These are phyloP conservation scores for Fraxinus anomala DNA, from an alignment of 257 asterid species.

Conservation along the genomic window DNA sequence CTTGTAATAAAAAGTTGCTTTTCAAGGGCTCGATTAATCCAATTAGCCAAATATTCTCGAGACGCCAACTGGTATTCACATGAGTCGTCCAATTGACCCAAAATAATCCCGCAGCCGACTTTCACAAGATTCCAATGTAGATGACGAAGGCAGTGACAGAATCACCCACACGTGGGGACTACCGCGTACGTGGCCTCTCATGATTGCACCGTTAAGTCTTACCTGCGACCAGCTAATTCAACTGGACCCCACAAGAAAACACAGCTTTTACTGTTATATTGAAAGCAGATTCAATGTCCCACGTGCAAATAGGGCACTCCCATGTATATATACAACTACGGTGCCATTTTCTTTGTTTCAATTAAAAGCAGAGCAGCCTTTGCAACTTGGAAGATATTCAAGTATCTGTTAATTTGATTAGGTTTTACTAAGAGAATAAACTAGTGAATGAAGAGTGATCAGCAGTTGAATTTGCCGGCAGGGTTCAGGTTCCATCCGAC, in stretches of 20 bases:
- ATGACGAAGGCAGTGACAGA: constrained; percentile 50
- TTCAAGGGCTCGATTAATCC: no score
- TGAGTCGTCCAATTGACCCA: no score
- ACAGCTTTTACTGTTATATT: not conserved
- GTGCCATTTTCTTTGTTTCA: constrained; percentile 33
- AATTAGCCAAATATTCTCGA: no score
- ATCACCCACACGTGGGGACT: constrained; percentile 40
- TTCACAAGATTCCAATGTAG: not conserved
- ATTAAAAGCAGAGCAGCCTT: constrained; percentile 4
- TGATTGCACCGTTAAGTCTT: constrained; percentile 23
- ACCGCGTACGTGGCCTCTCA: constrained; percentile 27
- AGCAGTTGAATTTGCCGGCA: constrained; percentile 53
- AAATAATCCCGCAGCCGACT: constrained; percentile 24
- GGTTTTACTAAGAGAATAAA: not conserved
- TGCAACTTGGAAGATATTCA: not conserved
- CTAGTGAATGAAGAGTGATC: constrained; percentile 51
- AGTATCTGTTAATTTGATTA: not conserved
- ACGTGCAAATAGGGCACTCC: constrained; percentile 29
- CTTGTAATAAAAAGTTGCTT: not conserved
- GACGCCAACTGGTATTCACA: no score
- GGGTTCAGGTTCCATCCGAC: constrained; percentile 66
- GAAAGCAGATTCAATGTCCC: constrained; percentile 38
- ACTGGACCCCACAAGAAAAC: constrained; percentile 41
- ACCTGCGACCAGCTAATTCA: constrained; percentile 38
- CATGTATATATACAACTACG: constrained; percentile 27